phyloP scores from a whole-genome alignment of 345 rosid species.

The rapeseed (Brassica napus) region Da-Ae NC_063444.1:46854001-46854500 shows the following conservation, averaged over 20 bases:
- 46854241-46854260: neutral
- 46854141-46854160: constrained; percentile 65
- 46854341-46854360: constrained; percentile 68
- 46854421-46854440: constrained; percentile 75
- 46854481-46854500: constrained; percentile 72
- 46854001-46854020: constrained; percentile 57
- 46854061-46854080: constrained; percentile 17
- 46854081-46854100: neutral
- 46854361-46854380: constrained; percentile 55
- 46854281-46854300: constrained; percentile 57
- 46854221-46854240: neutral
- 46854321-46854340: constrained; percentile 72
- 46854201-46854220: constrained; percentile 43
- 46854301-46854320: constrained; percentile 61
- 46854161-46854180: constrained; percentile 73
- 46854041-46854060: constrained; percentile 81
- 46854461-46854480: constrained; percentile 77
- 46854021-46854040: constrained; percentile 91
- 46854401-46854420: neutral
- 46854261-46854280: neutral
- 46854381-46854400: neutral
- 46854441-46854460: constrained; percentile 74
- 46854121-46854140: constrained; percentile 59
- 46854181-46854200: constrained; percentile 73
- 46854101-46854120: constrained; percentile 1